Conservation (phyloP, 1,139 yeast genomes). For the Arxiozyma heterogenica region DNA sequence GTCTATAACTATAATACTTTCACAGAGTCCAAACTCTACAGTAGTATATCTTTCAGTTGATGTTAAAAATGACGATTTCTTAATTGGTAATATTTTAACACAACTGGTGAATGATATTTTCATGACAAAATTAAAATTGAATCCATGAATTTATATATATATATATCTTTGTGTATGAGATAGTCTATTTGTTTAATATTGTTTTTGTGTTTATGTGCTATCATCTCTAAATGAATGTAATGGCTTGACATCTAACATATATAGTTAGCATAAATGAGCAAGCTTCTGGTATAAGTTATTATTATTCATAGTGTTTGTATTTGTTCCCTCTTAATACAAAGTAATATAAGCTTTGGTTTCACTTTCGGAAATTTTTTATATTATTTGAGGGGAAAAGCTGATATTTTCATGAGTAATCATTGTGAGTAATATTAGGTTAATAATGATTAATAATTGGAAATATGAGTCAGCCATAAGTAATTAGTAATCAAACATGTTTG, state of each 20-base stretch:
- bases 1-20: neutral
- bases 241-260: neutral
- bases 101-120: neutral
- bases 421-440: no score
- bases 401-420: no score
- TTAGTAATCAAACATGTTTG: no score
- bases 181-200: neutral
- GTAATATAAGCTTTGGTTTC: no score
- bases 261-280: no score
- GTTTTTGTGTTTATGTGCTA: neutral
- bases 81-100: neutral
- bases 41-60: neutral
- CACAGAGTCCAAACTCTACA: neutral
- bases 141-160: neutral
- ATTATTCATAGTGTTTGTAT: no score
- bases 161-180: neutral
- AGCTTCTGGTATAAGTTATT: no score
- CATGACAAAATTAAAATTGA: neutral
- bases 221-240: neutral
- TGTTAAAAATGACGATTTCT: neutral
- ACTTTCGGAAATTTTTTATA: no score
- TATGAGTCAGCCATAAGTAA: no score
- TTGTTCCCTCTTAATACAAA: no score
- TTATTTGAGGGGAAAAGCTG: no score
- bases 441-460: no score